A percentile compares a stretch with the other conserved stretches of the same genome.
Evolutionary conservation across 208 protist genomes (phyloP).

Genomic region (Acanthamoeba royreba): DNA sequence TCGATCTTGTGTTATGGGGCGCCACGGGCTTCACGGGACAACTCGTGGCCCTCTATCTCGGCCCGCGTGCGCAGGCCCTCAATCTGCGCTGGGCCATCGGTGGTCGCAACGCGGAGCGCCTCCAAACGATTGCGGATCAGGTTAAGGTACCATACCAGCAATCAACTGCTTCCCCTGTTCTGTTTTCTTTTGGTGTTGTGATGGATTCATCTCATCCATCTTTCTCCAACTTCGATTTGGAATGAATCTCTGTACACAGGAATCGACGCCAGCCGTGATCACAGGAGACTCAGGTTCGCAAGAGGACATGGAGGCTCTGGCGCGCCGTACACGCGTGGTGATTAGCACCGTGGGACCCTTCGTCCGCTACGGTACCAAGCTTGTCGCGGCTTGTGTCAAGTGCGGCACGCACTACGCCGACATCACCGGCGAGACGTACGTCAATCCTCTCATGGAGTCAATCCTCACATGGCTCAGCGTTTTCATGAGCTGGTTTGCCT

Average conservation of each 20-base stretch:
- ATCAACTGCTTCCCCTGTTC: too few species aligned
- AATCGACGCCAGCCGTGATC: not conserved
- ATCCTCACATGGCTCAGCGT: too few species aligned
- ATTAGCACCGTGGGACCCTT: slow-evolving; percentile 60
- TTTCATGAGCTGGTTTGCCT: not conserved
- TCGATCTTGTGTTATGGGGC: slow-evolving; percentile 69
- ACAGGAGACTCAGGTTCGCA: not conserved
- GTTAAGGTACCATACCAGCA: too few species aligned
- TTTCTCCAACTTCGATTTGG: not conserved
- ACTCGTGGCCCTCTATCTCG: slow-evolving; percentile 66
- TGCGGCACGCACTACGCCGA: slow-evolving; percentile 68
- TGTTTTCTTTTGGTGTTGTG: too few species aligned
- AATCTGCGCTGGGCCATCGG: slow-evolving; percentile 73
- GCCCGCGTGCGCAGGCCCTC: not conserved
- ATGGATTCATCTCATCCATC: too few species aligned
- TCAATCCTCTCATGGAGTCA: too few species aligned
- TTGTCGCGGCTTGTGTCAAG: slow-evolving; percentile 60
- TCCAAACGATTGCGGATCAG: too few species aligned
- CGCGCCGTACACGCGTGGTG: not conserved
- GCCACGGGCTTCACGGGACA: slow-evolving; percentile 74
- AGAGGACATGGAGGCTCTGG: slow-evolving; percentile 19
- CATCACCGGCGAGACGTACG: slow-evolving; percentile 68
- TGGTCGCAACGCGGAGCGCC: slow-evolving; percentile 37
- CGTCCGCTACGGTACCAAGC: slow-evolving; percentile 34
- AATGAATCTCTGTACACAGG: not conserved